Conservation (phyloP, 257 asterid genomes). For the Cynanchum wilfordii region DNA sequence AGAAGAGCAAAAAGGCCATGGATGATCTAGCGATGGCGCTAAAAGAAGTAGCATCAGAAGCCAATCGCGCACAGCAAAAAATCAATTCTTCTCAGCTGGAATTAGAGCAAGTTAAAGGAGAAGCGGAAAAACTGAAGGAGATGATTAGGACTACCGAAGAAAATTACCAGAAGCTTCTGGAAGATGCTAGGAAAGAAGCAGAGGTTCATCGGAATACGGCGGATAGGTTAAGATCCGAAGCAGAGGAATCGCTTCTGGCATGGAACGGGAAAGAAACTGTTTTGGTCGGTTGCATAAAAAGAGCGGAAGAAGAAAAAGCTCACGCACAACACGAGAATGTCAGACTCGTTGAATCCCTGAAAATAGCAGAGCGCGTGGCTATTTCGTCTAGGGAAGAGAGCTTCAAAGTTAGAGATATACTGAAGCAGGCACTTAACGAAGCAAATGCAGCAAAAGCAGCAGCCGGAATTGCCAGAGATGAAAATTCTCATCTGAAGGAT, state of each 20-base stretch:
- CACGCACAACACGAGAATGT: constrained; percentile 39
- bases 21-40: constrained; percentile 78
- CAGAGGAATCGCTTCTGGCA: constrained; percentile 71
- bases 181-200: constrained; percentile 45
- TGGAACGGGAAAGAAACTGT: constrained; percentile 92
- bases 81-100: constrained; percentile 29
- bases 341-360: constrained; percentile 37
- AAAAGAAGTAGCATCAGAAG: constrained; percentile 62
- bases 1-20: constrained; percentile 68
- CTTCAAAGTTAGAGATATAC: constrained; percentile 55
- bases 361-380: constrained; percentile 42
- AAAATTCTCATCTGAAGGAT: constrained; percentile 62
- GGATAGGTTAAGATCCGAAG: constrained; percentile 65
- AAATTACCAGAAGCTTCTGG: constrained; percentile 34
- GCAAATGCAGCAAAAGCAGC: constrained; percentile 78
- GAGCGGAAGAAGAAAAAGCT: constrained; percentile 66
- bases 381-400: constrained; percentile 54
- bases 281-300: constrained; percentile 64
- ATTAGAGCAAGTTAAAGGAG: constrained; percentile 34
- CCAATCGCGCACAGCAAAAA: constrained; percentile 50
- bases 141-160: constrained; percentile 37
- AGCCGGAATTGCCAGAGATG: constrained; percentile 66
- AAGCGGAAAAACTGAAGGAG: constrained; percentile 37
- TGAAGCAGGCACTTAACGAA: constrained; percentile 72
- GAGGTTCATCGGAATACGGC: constrained; percentile 50